phyloP scores from a whole-genome alignment of 768 basidiomycete genomes.

The Terana coerulea region DNA sequence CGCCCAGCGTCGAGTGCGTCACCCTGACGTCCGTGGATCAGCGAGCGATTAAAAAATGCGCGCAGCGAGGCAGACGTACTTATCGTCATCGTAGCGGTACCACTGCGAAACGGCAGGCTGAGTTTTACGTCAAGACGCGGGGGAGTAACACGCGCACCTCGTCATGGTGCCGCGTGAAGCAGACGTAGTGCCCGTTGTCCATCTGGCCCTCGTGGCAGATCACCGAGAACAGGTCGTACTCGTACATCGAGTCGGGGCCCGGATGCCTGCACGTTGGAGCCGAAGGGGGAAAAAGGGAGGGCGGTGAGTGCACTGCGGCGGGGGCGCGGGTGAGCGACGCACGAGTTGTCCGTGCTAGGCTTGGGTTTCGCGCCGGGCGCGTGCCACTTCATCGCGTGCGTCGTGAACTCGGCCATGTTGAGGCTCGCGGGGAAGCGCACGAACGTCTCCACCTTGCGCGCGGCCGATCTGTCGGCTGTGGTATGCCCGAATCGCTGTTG shows the following conservation, averaged over 20 bases:
- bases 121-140: background rate
- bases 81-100: conserved; percentile 95
- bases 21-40: conserved; percentile 44
- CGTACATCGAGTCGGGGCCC: conserved; percentile 68
- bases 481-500: conserved; percentile 89
- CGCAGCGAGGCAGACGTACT: conserved; percentile 43
- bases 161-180: conserved; percentile 78
- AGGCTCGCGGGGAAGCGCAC: conserved; percentile 80
- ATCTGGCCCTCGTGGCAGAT: conserved; percentile 94
- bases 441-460: conserved; percentile 80
- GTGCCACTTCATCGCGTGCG: conserved; percentile 48
- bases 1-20: conserved; percentile 60
- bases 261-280: conserved; percentile 32
- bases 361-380: conserved; percentile 41
- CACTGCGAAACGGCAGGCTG: conserved; percentile 45
- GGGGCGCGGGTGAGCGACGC: conserved; percentile 1
- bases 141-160: conserved; percentile 50
- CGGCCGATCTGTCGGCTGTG: conserved; percentile 61
- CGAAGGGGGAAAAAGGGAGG: background rate
- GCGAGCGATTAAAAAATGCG: background rate
- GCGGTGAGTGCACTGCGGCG: background rate
- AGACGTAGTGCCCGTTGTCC: conserved; percentile 93
- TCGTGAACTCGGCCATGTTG: conserved; percentile 88
- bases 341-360: conserved; percentile 15
- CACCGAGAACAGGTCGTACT: conserved; percentile 90